Evolutionary conservation across 306 rosid genomes (phyloP).

Genomic region (Lupinus albus): DNA sequence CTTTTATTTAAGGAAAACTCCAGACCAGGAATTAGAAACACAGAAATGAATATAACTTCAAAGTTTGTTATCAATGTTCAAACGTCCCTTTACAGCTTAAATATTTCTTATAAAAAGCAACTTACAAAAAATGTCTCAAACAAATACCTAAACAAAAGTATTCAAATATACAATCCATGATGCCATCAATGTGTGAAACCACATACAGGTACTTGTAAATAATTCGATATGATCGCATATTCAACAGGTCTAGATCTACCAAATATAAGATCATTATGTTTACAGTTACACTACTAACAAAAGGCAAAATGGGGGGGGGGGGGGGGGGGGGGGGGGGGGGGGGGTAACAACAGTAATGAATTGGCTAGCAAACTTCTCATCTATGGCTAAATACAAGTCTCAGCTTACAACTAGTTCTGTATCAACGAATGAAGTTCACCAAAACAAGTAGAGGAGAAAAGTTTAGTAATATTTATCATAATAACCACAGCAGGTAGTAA

Average conservation of each 20-base stretch:
- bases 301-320: background rate
- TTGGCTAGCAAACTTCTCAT: background rate
- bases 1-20: too few relatives aligned
- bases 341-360: background rate
- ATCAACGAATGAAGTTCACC: background rate
- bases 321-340: background rate
- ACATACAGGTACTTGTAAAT: background rate
- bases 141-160: background rate
- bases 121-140: constrained; percentile 6
- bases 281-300: background rate
- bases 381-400: background rate
- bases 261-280: background rate
- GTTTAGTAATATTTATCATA: background rate
- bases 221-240: background rate
- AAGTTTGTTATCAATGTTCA: background rate
- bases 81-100: background rate
- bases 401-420: background rate
- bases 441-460: background rate
- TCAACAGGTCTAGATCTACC: constrained; percentile 4
- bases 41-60: too few relatives aligned
- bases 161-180: background rate
- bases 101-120: constrained; percentile 16
- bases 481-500: constrained; percentile 4
- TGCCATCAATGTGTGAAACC: background rate
- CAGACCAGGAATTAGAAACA: too few relatives aligned